These are phyloP conservation scores for Moelleriella libera DNA, from an alignment of 2,329 filamentous ascomycete genomes.

Conservation along the genomic window DNA sequence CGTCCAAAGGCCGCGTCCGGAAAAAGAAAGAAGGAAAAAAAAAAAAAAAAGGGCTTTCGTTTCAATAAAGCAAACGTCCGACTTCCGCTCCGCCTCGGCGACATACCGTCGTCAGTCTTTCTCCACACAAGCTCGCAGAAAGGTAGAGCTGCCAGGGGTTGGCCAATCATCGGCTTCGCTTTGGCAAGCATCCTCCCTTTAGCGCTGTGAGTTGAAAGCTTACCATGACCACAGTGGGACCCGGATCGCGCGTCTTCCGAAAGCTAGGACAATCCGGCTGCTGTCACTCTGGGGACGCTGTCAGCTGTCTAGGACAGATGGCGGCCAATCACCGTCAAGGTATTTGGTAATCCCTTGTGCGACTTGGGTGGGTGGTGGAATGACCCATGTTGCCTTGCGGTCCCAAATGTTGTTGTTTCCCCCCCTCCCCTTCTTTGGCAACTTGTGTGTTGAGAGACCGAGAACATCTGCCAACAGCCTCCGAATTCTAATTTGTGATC, in stretches of 20 bases:
- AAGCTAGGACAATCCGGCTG: neutral
- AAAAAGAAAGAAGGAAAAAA: too few relatives aligned
- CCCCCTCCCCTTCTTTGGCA: neutral
- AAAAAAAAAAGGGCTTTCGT: too few relatives aligned
- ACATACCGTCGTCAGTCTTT: too few relatives aligned
- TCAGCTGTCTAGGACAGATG: neutral
- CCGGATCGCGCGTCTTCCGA: slow-evolving; percentile 1
- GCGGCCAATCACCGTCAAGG: neutral
- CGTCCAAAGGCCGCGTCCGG: too few relatives aligned
- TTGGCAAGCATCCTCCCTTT: neutral
- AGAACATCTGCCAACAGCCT: too few relatives aligned
- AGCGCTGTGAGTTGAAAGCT: neutral
- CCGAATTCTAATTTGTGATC: too few relatives aligned
- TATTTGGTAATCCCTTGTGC: neutral
- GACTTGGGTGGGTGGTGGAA: neutral
- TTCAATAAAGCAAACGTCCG: too few relatives aligned
- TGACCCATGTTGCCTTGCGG: neutral
- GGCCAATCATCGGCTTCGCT: neutral
- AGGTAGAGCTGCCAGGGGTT: neutral
- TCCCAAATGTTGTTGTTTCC: neutral
- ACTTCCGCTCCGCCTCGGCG: too few relatives aligned
- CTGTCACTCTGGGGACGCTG: neutral
- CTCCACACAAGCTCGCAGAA: too few relatives aligned
- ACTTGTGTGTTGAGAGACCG: too few relatives aligned
- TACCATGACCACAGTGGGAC: neutral